Evolutionary conservation across 2,329 filamentous ascomycete genomes (phyloP), one percentile per base, ranked within the genome.

Genomic region (Aspergillus sp.): DNA sequence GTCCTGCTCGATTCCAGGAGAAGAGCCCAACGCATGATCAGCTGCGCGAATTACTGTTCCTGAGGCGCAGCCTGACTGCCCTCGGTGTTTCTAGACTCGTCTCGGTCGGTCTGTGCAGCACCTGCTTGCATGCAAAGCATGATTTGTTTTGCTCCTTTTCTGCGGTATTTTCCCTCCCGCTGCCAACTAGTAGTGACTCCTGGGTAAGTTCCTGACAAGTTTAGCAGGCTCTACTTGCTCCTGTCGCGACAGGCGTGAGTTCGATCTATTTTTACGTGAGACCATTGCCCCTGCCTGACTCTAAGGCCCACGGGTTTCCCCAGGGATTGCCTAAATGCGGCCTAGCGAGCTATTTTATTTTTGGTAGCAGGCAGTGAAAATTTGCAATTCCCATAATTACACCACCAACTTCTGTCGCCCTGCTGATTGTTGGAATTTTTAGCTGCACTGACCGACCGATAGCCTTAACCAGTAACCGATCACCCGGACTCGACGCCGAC

Each of bases 21-120:
- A 39, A 25, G 15, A 41, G 43, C 12, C n/a, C 21, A 15, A 52
- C 11, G 9, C 17, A 23, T 44, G 62, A 65, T 65, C 64, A 65
- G 49, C 64, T 65, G 64, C 62, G 64, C 64, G 62, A 65, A 64
- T 65, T 64, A 64, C 63, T 61, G 35, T 58, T 51, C 55, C 43
- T 57, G 62, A 57, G 40, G n/a, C n/a, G 45, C 27, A 15, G n/a
- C 27, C 4, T 44, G 17, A 21, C 41, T 11, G n/a, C 12, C 40
- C 40, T 19, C 15, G 8, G 19, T 7, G 40, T 44, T 12, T 44
- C 21, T 19, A 25, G 17, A 44, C 44, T 27, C 12, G 37, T 40
- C 37, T 40, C 14, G 37, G 17, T 40, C 37, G 40, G 40, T 43
- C 40, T 43, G 40, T 43, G 40, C 40, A 43, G 43, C 27, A 9